Conservation (phyloP, 2,329 filamentous ascomycete species). For the Diaporthe citrichinensis region DNA sequence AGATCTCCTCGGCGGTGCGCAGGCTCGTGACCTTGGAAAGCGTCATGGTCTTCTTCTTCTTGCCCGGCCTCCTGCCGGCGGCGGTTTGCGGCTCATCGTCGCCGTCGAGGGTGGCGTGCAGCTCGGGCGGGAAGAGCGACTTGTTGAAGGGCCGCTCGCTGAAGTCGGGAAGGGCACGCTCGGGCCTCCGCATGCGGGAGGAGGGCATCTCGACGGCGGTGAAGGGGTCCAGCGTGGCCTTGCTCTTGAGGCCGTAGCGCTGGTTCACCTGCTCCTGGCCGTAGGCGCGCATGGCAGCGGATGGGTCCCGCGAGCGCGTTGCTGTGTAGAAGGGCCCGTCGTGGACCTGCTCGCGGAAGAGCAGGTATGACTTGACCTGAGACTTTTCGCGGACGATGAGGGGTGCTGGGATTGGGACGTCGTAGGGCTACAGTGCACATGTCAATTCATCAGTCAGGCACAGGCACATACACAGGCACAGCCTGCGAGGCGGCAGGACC, state of each 20-base stretch:
- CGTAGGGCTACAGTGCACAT: constrained; percentile 60
- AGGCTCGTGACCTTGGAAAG: constrained; percentile 63
- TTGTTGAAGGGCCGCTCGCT: constrained; percentile 61
- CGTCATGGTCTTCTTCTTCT: constrained; percentile 61
- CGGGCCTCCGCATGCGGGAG: constrained; percentile 65
- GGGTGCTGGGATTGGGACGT: constrained; percentile 60
- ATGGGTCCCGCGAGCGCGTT: constrained; percentile 61
- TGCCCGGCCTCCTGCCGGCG: constrained; percentile 50
- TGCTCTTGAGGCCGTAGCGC: constrained; percentile 68
- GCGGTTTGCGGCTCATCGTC: constrained; percentile 53
- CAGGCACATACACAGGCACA: not conserved
- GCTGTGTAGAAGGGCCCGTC: constrained; percentile 70
- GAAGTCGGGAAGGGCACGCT: constrained; percentile 69
- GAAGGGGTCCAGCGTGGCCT: constrained; percentile 71
- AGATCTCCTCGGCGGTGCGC: constrained; percentile 66
- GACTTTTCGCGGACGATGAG: constrained; percentile 61
- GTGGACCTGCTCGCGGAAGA: constrained; percentile 70
- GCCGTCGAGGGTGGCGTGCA: constrained; percentile 69
- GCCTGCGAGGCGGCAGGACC: not conserved
- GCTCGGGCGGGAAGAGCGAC: constrained; percentile 68
- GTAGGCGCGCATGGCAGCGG: constrained; percentile 58
- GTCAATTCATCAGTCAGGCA: not conserved
- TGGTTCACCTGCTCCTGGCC: constrained; percentile 72
- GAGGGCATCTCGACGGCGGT: constrained; percentile 71
- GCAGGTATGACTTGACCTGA: constrained; percentile 66